Conservation (phyloP, 345 rosid species). For the Gossypium longicalyx region DNA sequence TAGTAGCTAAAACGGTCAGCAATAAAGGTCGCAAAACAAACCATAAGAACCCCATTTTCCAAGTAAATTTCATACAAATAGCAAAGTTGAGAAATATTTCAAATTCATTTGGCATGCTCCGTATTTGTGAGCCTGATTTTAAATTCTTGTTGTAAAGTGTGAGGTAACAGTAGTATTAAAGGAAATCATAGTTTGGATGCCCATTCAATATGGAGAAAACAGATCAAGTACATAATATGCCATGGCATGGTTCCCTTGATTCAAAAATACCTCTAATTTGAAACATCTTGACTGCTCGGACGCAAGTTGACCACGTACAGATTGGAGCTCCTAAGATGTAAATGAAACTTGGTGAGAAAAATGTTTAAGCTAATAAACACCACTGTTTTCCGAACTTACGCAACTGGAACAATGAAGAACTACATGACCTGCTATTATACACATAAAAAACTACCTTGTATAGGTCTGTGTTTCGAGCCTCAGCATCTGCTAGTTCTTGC, state of each 20-base stretch:
- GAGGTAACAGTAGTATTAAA: background rate
- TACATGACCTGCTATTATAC: background rate
- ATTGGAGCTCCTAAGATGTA: slow-evolving; percentile 74
- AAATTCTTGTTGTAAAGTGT: background rate
- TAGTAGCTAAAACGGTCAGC: background rate
- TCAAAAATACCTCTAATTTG: slow-evolving; percentile 74
- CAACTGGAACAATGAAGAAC: background rate
- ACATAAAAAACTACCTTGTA: slow-evolving; percentile 52
- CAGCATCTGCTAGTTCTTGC: slow-evolving; percentile 73
- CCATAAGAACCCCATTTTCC: background rate
- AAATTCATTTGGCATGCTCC: background rate
- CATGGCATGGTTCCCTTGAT: background rate
- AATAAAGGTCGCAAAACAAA: background rate
- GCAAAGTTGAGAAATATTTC: background rate
- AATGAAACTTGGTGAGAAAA: background rate
- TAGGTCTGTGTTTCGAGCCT: slow-evolving; percentile 63
- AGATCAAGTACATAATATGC: background rate
- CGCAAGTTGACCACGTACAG: slow-evolving; percentile 93
- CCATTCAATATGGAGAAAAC: background rate
- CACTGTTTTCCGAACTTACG: background rate
- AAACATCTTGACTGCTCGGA: slow-evolving; percentile 96
- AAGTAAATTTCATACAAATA: background rate
- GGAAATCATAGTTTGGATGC: background rate
- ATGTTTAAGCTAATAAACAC: background rate
- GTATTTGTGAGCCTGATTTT: background rate